Evolutionary conservation across 768 basidiomycete genomes (phyloP), one percentile per base, ranked within the genome.

Genomic region (Inosperma sp.): DNA sequence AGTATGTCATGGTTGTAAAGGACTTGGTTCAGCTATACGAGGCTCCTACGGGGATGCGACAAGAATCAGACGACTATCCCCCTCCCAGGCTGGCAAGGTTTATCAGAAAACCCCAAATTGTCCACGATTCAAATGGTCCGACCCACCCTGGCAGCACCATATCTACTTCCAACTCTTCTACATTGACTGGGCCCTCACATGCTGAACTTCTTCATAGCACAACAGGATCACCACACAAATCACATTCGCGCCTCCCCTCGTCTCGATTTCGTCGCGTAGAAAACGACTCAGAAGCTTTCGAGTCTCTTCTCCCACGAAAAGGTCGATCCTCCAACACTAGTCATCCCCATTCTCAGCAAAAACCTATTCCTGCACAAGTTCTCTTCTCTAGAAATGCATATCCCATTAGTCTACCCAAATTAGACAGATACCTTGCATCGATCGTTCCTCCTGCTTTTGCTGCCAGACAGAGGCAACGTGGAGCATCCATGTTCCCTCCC

Each of bases 301-400:
- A 17, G 2, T 19, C 46, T 17, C 46, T 37, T 12, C 46, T 48
- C 33, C 44, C 13, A n/a, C 37, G n/a, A n/a, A n/a, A n/a, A 47
- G 16, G 21, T 39, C n/a, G 46, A 52, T 12, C 51, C 51, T 41
- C 51, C 51, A 9, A 29, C 12, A 4, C 45, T 19, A 25, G 29
- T 33, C 43, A 23, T 16, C 17, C 48, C 5, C 41, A 33, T 16
- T 41, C 51, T 23, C 58, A 61, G 26, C 78, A 79, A 57, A 68
- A 52, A 8, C 79, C 83, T 33, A 60, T 85, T 7, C 74, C 84
- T 14, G 80, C 81, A 1, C 74, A 75, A 7, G 65, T 68, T 6
- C 67, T 87, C 3, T 86, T 89, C 59, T 66, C 79, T 29, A 72
- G 80, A n/a, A 64, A 72, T 55, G 81, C 84, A 2, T 71, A 75